Conservation (phyloP, 768 basidiomycete genomes). For the Leccinum sublutescens region DNA sequence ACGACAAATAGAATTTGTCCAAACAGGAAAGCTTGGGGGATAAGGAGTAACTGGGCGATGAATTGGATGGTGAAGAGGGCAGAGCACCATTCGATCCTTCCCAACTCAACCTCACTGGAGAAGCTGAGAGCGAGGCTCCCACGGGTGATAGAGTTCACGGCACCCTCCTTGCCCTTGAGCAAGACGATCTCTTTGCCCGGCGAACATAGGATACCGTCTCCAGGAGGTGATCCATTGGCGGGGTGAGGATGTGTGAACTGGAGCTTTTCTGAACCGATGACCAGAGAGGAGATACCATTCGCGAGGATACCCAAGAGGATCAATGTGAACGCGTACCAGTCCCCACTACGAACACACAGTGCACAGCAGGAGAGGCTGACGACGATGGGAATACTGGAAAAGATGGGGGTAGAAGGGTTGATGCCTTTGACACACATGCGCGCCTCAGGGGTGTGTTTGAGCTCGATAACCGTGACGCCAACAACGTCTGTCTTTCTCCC, state of each 20-base stretch:
- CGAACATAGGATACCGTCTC: conserved; percentile 23
- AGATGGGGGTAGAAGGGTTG: not conserved
- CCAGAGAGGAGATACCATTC: conserved; percentile 21
- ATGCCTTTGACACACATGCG: not conserved
- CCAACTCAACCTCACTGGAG: too few relatives aligned
- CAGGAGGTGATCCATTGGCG: conserved; percentile 15
- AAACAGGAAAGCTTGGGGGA: too few relatives aligned
- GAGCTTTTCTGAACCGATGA: conserved; percentile 21
- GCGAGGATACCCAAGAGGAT: conserved; percentile 29
- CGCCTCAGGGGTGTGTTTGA: not conserved
- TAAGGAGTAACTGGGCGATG: too few relatives aligned
- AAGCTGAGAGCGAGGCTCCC: conserved; percentile 4
- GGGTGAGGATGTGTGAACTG: conserved; percentile 15
- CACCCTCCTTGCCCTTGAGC: conserved; percentile 1
- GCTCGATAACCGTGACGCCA: conserved; percentile 2
- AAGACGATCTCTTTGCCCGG: conserved; percentile 1
- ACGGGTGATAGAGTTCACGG: conserved; percentile 8
- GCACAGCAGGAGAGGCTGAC: conserved; percentile 5
- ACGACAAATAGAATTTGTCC: too few relatives aligned
- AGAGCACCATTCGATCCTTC: too few relatives aligned
- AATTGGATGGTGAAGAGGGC: too few relatives aligned
- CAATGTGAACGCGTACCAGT: conserved; percentile 28
- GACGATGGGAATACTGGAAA: conserved; percentile 16
- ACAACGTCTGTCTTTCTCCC: not conserved
- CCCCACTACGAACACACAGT: not conserved